Conservation (phyloP, 192 early-diverging fungal genomes). For the Phycomyces blakesleeanus region DNA sequence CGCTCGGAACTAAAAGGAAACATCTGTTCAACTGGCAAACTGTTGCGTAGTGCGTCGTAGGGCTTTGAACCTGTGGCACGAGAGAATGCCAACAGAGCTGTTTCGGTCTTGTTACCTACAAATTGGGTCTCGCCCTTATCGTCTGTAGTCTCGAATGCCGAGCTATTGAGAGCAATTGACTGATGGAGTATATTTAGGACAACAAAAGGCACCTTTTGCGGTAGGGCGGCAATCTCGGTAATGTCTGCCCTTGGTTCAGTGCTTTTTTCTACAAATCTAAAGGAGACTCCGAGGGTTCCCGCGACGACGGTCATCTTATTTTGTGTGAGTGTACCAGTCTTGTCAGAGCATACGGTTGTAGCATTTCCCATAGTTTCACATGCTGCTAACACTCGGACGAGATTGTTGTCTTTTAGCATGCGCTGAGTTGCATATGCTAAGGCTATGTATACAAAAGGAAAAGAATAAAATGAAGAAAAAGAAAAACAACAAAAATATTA, state of each 20-base stretch:
- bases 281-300: constrained; percentile 73
- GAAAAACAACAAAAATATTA: no score
- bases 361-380: constrained; percentile 99
- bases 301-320: constrained; percentile 97
- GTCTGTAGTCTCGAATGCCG: constrained; percentile 62
- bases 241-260: constrained; percentile 33
- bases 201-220: constrained; percentile 29
- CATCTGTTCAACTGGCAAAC: constrained; percentile 61
- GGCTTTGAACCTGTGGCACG: constrained; percentile 56
- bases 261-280: constrained; percentile 47
- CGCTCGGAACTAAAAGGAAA: constrained; percentile 90
- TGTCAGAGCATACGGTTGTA: constrained; percentile 97
- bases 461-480: no score
- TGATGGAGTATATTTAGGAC: constrained; percentile 59
- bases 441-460: constrained; percentile 37
- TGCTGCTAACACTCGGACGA: constrained; percentile 91
- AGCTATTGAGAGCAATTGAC: constrained; percentile 79
- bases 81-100: constrained; percentile 84
- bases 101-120: constrained; percentile 94
- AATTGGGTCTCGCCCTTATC: constrained; percentile 57
- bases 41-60: constrained; percentile 61
- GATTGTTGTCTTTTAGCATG: constrained; percentile 97
- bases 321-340: constrained; percentile 97
- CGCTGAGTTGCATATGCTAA: constrained; percentile 90
- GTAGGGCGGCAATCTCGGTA: constrained; percentile 48